A percentile compares a stretch with the other conserved stretches of the same genome.
These are phyloP conservation scores for Amphibolis antarctica DNA, from an alignment of 106 monocot species.

Conservation along the genomic window DNA sequence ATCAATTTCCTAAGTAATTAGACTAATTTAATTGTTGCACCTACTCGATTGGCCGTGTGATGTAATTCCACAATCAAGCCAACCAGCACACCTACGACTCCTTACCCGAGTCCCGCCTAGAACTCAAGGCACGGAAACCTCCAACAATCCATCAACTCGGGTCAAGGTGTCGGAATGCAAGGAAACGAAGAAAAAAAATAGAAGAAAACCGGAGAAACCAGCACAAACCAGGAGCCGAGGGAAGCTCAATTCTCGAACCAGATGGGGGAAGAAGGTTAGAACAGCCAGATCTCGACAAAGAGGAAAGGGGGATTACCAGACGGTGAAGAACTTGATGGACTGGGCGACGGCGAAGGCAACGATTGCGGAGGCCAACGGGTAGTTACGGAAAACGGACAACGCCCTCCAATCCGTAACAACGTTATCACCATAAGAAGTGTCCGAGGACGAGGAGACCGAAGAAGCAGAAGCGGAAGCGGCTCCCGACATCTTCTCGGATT, in stretches of 20 bases:
- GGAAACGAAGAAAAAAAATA: too few relatives aligned
- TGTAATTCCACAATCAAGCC: background rate
- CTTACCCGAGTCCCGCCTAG: background rate
- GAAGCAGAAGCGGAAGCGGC: background rate
- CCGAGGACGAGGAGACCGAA: too few relatives aligned
- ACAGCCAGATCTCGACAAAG: too few relatives aligned
- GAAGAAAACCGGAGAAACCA: too few relatives aligned
- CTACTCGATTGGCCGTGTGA: too few relatives aligned
- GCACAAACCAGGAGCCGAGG: too few relatives aligned
- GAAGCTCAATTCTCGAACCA: too few relatives aligned
- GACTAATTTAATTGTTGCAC: too few relatives aligned
- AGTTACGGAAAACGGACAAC: conserved; percentile 13
- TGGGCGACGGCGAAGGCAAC: conserved; percentile 24
- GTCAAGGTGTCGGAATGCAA: background rate
- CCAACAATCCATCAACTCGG: background rate
- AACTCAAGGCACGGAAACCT: background rate
- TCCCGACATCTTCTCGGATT: background rate
- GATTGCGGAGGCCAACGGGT: conserved; percentile 18
- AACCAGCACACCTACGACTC: background rate
- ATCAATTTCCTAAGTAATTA: too few relatives aligned
- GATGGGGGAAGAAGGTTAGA: too few relatives aligned
- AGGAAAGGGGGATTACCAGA: conserved; percentile 11
- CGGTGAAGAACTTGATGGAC: conserved; percentile 18
- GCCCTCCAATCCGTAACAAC: background rate
- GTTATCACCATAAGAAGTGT: conserved; percentile 6